These are phyloP conservation scores for Haplographium delicatum DNA, from an alignment of 495 filamentous ascomycete genomes.

Conservation along the genomic window DNA sequence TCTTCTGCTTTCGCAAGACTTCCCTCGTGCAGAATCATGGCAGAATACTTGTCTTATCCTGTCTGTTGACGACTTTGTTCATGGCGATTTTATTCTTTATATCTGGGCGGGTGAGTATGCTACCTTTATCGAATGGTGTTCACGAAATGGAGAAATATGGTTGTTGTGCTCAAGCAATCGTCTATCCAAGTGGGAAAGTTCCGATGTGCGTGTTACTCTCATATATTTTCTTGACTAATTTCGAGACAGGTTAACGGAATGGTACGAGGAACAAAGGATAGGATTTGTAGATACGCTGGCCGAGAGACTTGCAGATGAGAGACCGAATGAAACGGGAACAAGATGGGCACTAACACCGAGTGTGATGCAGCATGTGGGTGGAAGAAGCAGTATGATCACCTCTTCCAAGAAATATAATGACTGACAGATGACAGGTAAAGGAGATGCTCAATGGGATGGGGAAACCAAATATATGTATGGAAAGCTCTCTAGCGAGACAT, in stretches of 20 bases:
- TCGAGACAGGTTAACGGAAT: constrained; percentile 2
- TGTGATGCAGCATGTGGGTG: constrained; percentile 47
- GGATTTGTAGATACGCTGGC: constrained; percentile 21
- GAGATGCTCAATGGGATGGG: constrained; percentile 6
- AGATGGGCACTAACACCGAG: constrained; percentile 47
- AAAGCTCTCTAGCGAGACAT: not conserved
- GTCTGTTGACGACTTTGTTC: constrained; percentile 23
- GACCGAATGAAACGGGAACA: constrained; percentile 22
- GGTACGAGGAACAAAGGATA: constrained; percentile 14
- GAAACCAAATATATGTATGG: constrained; percentile 1
- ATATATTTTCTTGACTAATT: not conserved
- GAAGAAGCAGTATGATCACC: constrained; percentile 19
- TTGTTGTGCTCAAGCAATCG: constrained; percentile 39
- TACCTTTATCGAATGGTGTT: constrained; percentile 30
- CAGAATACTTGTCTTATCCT: constrained; percentile 19
- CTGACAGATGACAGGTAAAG: not conserved
- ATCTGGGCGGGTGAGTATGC: constrained; percentile 30
- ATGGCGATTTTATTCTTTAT: constrained; percentile 33
- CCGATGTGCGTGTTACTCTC: not conserved
- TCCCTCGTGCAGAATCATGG: constrained; percentile 10
- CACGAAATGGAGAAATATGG: constrained; percentile 46
- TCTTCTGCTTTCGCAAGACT: not conserved
- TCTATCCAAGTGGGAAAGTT: constrained; percentile 21
- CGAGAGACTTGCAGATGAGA: constrained; percentile 25
- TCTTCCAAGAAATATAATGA: not conserved